Percentiles rank a stretch among this genome's conserved stretches.
Evolutionary conservation across 768 basidiomycete species (phyloP).

Genomic region (Stropharia rugosoannulata): DNA sequence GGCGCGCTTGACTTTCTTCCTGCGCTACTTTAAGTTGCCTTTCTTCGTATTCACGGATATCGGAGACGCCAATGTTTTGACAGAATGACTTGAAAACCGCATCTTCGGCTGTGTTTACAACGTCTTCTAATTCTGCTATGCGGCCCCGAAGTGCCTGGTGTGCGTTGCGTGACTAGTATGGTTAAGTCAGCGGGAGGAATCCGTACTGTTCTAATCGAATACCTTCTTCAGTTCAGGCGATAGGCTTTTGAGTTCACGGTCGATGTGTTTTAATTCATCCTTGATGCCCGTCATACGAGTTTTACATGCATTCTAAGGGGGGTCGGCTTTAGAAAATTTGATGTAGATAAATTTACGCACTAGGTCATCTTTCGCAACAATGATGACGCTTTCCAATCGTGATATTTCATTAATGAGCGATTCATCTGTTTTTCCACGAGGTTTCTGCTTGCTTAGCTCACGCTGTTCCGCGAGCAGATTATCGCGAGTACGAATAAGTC

Average conservation of each 20-base stretch:
- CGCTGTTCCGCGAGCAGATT: constrained; percentile 70
- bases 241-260: constrained; percentile 64
- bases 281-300: constrained; percentile 75
- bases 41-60: constrained; percentile 93
- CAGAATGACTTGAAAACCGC: constrained; percentile 79
- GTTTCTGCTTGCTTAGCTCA: constrained; percentile 83
- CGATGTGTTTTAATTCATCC: constrained; percentile 81
- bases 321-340: neutral
- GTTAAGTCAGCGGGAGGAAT: neutral
- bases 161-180: constrained; percentile 49
- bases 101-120: constrained; percentile 80
- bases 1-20: constrained; percentile 81
- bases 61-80: constrained; percentile 67
- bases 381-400: constrained; percentile 75
- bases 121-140: constrained; percentile 51
- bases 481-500: constrained; percentile 60
- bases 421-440: constrained; percentile 84
- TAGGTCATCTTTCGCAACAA: constrained; percentile 79
- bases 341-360: constrained; percentile 38
- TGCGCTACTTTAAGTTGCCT: constrained; percentile 86
- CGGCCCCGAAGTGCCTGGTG: constrained; percentile 52
- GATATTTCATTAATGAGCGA: constrained; percentile 72
- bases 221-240: constrained; percentile 76
- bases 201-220: neutral
- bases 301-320: constrained; percentile 67